Conservation (phyloP, 371 early-diverging fungal species). For the Circinella minor region DNA sequence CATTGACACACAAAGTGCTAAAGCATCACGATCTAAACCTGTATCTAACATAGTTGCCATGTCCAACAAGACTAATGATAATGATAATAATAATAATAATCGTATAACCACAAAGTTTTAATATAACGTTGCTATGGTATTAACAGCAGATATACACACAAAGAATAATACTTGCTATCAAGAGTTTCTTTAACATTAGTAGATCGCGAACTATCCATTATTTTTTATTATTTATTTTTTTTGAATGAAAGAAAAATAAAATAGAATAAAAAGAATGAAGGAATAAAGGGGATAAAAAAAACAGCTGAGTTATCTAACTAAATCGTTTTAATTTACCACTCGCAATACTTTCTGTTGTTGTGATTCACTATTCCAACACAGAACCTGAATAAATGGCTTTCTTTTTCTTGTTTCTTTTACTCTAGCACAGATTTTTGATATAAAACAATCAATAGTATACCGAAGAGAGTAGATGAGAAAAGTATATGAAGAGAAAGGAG, state of each 20-base stretch:
- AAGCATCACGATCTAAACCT: constrained; percentile 73
- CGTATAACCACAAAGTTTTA: no score
- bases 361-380: neutral
- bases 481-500: no score
- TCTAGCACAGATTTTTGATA: neutral
- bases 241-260: neutral
- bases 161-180: constrained; percentile 24
- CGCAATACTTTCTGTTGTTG: constrained; percentile 4
- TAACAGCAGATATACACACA: neutral
- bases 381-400: neutral
- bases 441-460: neutral
- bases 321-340: neutral
- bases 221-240: neutral
- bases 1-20: constrained; percentile 72
- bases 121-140: neutral
- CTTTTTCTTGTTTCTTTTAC: neutral
- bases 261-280: neutral
- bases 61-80: constrained; percentile 59
- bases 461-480: no score
- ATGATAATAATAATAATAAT: no score
- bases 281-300: neutral
- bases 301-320: constrained; percentile 3
- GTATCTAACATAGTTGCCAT: constrained; percentile 74
- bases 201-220: constrained; percentile 7
- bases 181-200: constrained; percentile 26